Percentiles rank a stretch among this genome's conserved stretches.
Conservation (phyloP, 2,329 filamentous ascomycete genomes). For the Apiospora marii region DNA sequence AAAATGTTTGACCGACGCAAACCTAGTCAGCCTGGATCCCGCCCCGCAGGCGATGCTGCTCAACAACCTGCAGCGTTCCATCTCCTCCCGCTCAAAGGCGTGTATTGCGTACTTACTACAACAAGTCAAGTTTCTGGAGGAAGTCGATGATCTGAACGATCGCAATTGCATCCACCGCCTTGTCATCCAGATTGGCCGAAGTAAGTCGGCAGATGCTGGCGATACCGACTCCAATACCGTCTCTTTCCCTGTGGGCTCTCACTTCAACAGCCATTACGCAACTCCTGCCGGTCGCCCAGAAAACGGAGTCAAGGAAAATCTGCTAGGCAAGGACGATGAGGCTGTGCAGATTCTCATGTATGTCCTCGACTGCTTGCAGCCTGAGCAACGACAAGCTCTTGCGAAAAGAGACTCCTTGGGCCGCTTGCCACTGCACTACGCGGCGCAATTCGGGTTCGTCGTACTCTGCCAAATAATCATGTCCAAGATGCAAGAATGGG, state of each 20-base stretch:
- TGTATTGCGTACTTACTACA: constrained; percentile 77
- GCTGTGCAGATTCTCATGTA: constrained; percentile 72
- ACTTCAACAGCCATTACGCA: constrained; percentile 75
- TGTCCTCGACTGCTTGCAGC: constrained; percentile 72
- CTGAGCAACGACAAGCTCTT: constrained; percentile 73
- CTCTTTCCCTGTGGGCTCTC: constrained; percentile 56
- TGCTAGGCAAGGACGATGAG: constrained; percentile 74
- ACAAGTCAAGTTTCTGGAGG: constrained; percentile 76
- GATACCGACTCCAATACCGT: constrained; percentile 61
- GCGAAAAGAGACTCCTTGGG: constrained; percentile 78
- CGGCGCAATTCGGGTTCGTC: constrained; percentile 92
- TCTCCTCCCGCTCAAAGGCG: constrained; percentile 71
- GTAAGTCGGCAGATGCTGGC: constrained; percentile 57
- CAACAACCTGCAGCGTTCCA: constrained; percentile 80
- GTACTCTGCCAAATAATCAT: constrained; percentile 90
- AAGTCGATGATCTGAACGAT: constrained; percentile 91
- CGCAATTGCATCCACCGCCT: constrained; percentile 93
- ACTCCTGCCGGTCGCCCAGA: constrained; percentile 70
- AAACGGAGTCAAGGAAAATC: constrained; percentile 70
- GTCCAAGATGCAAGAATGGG: constrained; percentile 88
- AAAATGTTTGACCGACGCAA: constrained; percentile 65
- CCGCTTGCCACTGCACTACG: constrained; percentile 88
- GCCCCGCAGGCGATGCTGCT: constrained; percentile 74
- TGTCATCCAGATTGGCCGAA: constrained; percentile 88
- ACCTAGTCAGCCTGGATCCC: constrained; percentile 59